A percentile compares a stretch with the other conserved stretches of the same genome.
These are phyloP conservation scores for Leccinellum albellum DNA, from an alignment of 768 basidiomycete genomes.

Conservation along the genomic window DNA sequence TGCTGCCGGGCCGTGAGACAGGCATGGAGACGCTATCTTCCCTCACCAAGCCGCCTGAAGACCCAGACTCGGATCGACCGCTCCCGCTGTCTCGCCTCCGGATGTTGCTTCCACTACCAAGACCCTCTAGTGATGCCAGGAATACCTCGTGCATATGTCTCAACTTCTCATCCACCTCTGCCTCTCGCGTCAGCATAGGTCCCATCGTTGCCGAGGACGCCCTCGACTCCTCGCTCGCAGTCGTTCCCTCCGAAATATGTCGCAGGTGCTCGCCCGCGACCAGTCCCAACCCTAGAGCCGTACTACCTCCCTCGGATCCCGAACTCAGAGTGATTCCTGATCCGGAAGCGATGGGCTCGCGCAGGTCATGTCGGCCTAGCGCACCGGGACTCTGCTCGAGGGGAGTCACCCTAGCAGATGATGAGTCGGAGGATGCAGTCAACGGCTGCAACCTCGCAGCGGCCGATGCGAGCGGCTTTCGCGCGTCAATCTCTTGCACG, in stretches of 20 bases:
- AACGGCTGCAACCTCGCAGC: conserved; percentile 14
- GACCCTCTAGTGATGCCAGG: conserved; percentile 57
- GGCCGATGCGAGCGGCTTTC: conserved; percentile 51
- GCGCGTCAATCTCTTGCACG: conserved; percentile 70
- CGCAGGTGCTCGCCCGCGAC: conserved; percentile 16
- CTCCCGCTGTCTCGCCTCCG: conserved; percentile 23
- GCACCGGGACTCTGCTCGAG: conserved; percentile 6
- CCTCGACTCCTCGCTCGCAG: conserved; percentile 18
- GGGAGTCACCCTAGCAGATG: background rate
- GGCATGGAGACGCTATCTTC: conserved; percentile 3
- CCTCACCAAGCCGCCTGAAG: conserved; percentile 5
- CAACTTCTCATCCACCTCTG: conserved; percentile 63
- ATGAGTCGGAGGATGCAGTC: background rate
- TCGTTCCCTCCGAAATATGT: conserved; percentile 18
- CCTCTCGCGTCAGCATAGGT: conserved; percentile 61
- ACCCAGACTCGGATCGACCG: conserved; percentile 12
- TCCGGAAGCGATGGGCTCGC: conserved; percentile 1
- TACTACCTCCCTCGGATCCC: background rate
- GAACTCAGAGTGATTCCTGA: conserved; percentile 1
- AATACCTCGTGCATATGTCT: conserved; percentile 67
- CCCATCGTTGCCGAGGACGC: conserved; percentile 32
- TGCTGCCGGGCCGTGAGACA: conserved; percentile 10
- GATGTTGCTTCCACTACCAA: conserved; percentile 37
- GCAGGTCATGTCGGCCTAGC: background rate
- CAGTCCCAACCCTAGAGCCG: conserved; percentile 14